These are phyloP conservation scores for Xanthoconium purpureum DNA, from an alignment of 768 basidiomycete genomes.

Conservation along the genomic window DNA sequence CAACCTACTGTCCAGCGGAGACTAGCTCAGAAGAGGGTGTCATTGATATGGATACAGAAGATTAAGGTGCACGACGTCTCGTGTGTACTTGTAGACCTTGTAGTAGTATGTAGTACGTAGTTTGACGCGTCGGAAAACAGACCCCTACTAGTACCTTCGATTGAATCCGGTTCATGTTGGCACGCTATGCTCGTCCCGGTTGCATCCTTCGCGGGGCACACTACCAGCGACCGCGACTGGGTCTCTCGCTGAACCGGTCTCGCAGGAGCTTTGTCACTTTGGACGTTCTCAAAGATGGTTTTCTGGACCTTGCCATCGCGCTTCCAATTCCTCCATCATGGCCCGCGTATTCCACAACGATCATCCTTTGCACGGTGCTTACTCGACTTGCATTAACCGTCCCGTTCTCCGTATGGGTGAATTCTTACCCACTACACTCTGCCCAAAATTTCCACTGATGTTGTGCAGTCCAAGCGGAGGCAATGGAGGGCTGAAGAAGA, in stretches of 20 bases:
- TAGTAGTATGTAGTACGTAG: background rate
- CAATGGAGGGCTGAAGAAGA: conserved; percentile 59
- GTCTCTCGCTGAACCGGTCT: background rate
- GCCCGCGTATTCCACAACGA: conserved; percentile 72
- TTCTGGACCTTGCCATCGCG: conserved; percentile 72
- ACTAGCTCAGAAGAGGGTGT: conserved; percentile 77
- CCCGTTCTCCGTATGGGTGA: conserved; percentile 77
- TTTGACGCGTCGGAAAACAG: background rate
- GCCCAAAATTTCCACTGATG: conserved; percentile 14
- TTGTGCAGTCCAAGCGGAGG: conserved; percentile 54
- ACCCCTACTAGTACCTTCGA: background rate
- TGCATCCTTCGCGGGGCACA: conserved; percentile 5
- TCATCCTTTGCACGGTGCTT: conserved; percentile 63
- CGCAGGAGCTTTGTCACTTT: conserved; percentile 25
- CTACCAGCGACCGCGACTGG: conserved; percentile 5
- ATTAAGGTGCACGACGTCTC: conserved; percentile 18
- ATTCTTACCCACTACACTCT: background rate
- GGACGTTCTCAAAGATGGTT: conserved; percentile 52
- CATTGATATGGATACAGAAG: conserved; percentile 40
- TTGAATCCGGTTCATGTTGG: conserved; percentile 24
- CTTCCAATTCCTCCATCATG: conserved; percentile 67
- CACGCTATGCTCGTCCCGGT: conserved; percentile 15
- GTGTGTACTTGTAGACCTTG: too few relatives aligned
- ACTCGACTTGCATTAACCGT: conserved; percentile 59
- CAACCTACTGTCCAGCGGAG: conserved; percentile 85